Percentiles rank a stretch among this genome's conserved stretches.
Evolutionary conservation across 345 rosid genomes (phyloP).

Genomic region (Bruguiera gymnorhiza): DNA sequence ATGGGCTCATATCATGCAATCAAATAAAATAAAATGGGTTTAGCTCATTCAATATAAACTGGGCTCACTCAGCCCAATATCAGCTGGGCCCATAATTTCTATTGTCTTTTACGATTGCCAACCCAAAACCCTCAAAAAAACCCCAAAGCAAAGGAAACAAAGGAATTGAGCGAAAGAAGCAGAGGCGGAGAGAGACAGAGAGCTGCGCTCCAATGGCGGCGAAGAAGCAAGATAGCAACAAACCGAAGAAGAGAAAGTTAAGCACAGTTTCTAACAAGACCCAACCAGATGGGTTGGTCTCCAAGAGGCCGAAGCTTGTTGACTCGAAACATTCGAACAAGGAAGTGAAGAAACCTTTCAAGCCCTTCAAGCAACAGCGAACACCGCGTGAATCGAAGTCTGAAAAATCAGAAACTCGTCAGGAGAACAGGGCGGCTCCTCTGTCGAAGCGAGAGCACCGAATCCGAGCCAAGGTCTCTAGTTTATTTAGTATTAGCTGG

Average conservation of each 20-base stretch:
- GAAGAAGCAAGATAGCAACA: constrained; percentile 32
- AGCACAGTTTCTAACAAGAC: constrained; percentile 18
- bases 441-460: constrained; percentile 45
- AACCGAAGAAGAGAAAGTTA: constrained; percentile 43
- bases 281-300: constrained; percentile 7
- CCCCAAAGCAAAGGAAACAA: not conserved
- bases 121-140: constrained; percentile 13
- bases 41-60: too few species aligned
- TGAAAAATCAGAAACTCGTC: constrained; percentile 15
- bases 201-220: constrained; percentile 42
- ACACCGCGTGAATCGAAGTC: constrained; percentile 1
- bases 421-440: constrained; percentile 18
- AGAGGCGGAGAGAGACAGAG: not conserved
- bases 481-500: not conserved
- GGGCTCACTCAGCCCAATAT: not conserved
- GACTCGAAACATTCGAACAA: constrained; percentile 22
- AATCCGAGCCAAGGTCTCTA: constrained; percentile 44
- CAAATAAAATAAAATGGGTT: too few species aligned
- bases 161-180: not conserved
- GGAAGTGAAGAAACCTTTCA: constrained; percentile 22
- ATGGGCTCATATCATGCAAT: too few species aligned
- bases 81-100: not conserved
- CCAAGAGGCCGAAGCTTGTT: constrained; percentile 40
- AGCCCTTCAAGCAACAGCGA: constrained; percentile 11
- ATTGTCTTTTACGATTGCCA: not conserved